A percentile compares a stretch with the other conserved stretches of the same genome.
Conservation (phyloP, 2,329 filamentous ascomycete genomes). For the Talaromyces sp. region DNA sequence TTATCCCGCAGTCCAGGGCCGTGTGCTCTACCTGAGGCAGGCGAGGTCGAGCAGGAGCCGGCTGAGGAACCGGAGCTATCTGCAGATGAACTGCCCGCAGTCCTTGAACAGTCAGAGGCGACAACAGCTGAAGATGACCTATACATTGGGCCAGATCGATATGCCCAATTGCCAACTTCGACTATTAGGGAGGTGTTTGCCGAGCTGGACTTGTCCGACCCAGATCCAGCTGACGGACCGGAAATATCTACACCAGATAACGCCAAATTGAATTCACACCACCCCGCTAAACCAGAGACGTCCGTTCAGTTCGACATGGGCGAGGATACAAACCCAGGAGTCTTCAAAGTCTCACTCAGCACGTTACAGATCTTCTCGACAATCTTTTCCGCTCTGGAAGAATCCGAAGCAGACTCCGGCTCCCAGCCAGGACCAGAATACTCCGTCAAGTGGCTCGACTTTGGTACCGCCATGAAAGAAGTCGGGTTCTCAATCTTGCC, state of each 20-base stretch:
- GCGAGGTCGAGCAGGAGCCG: background rate
- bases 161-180: background rate
- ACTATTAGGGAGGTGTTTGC: background rate
- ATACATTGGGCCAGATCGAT: background rate
- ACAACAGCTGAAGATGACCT: background rate
- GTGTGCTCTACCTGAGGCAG: background rate
- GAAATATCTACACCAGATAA: background rate
- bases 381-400: background rate
- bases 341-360: background rate
- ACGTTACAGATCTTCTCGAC: background rate
- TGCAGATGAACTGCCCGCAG: background rate
- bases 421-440: background rate
- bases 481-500: background rate
- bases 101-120: background rate
- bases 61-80: background rate
- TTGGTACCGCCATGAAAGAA: conserved; percentile 3
- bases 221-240: background rate
- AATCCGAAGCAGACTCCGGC: background rate
- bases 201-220: background rate
- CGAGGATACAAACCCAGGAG: background rate
- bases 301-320: background rate
- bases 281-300: background rate
- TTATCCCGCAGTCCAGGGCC: background rate
- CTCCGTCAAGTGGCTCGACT: background rate
- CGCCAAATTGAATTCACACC: too few relatives aligned